Evolutionary conservation across 179 eudicot genomes (phyloP).

Genomic region (Sideroxylon spinosum): DNA sequence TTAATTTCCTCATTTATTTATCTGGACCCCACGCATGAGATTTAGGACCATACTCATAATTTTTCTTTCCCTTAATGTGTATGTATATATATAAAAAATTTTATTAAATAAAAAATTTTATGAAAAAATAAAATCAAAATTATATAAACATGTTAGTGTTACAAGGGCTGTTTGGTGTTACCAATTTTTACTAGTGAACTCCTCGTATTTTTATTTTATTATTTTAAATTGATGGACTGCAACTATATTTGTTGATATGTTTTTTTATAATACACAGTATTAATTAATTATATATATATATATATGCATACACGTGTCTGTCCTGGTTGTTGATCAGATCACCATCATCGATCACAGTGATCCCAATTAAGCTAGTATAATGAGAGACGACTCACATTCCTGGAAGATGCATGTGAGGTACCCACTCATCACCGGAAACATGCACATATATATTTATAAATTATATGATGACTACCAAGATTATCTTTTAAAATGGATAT

Average conservation of each 20-base stretch:
- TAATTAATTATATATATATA: too few species aligned
- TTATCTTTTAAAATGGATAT: not conserved
- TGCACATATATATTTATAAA: not conserved
- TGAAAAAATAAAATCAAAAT: too few species aligned
- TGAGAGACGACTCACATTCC: not conserved
- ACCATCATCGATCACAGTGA: not conserved
- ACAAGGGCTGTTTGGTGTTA: too few species aligned
- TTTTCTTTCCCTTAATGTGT: not conserved
- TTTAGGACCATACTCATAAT: not conserved
- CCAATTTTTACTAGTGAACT: too few species aligned
- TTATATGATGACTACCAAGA: not conserved
- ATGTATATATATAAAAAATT: not conserved
- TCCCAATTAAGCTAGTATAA: not conserved
- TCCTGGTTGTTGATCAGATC: not conserved
- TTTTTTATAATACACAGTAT: too few species aligned
- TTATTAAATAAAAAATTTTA: too few species aligned
- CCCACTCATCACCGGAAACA: not conserved
- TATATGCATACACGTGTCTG: too few species aligned
- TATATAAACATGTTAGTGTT: too few species aligned
- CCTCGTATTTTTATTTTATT: not conserved
- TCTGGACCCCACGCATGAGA: not conserved
- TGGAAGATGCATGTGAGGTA: not conserved
- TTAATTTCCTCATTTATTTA: not conserved
- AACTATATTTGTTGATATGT: too few species aligned
- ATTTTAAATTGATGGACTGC: too few species aligned